phyloP scores from a whole-genome alignment of 2,329 filamentous ascomycete genomes.

The Cytospora mali region DNA sequence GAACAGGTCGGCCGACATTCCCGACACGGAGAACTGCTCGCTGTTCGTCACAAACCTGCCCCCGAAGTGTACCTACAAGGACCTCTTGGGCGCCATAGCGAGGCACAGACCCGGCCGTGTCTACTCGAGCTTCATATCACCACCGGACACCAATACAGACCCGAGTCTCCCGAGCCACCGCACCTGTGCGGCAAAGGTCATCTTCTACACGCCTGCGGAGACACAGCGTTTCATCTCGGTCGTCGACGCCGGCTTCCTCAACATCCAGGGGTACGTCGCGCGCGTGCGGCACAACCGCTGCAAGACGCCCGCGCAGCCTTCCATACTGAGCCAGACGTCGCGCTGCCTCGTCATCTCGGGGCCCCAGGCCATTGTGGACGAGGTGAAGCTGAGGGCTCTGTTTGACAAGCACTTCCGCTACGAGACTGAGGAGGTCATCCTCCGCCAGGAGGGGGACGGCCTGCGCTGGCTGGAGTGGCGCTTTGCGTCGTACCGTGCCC shows the following conservation, averaged over 20 bases:
- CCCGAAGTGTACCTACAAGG: not conserved
- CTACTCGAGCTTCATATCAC: conserved; percentile 15
- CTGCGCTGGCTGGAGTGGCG: conserved; percentile 14
- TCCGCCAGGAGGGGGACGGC: not conserved
- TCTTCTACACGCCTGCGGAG: conserved; percentile 23
- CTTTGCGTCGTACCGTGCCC: conserved; percentile 16
- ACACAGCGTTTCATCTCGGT: conserved; percentile 1
- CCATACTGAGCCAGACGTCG: not conserved
- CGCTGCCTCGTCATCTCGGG: conserved; percentile 14
- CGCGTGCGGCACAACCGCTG: conserved; percentile 14
- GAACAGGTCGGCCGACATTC: conserved; percentile 25
- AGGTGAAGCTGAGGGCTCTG: not conserved
- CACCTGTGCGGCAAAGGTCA: conserved; percentile 24
- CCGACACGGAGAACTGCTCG: conserved; percentile 17
- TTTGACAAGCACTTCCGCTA: conserved; percentile 8
- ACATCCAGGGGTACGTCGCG: not conserved
- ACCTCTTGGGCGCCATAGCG: conserved; percentile 1
- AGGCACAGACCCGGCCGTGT: conserved; percentile 9
- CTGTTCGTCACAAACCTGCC: conserved; percentile 24
- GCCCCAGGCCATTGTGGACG: conserved; percentile 1
- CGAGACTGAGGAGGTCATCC: conserved; percentile 4
- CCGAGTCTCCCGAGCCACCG: not conserved
- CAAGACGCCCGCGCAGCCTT: not conserved
- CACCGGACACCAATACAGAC: not conserved
- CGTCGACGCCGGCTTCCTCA: not conserved